phyloP scores from a whole-genome alignment of 164 flowering plant genomes.

The Echeveria elegans region DNA sequence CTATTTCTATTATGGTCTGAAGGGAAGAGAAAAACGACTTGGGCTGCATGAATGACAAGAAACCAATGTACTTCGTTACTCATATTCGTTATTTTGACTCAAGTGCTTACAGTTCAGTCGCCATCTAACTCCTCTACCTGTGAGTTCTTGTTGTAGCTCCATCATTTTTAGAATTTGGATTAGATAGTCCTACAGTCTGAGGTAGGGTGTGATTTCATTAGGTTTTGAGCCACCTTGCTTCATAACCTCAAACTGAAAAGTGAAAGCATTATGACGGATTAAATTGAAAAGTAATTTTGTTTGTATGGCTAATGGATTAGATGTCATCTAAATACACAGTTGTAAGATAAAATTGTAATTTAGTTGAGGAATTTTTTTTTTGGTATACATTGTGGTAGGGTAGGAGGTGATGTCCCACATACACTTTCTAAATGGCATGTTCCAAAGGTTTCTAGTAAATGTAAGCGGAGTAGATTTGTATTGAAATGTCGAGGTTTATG shows the following conservation, averaged over 20 bases:
- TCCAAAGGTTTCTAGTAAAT: no score
- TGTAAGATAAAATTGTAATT: neutral
- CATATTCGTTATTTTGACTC: neutral
- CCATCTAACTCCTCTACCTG: neutral
- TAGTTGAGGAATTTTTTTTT: no score
- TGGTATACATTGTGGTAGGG: no score
- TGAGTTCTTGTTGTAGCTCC: neutral
- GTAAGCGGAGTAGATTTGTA: no score
- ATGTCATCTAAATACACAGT: neutral
- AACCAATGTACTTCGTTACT: neutral
- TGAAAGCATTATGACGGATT: neutral
- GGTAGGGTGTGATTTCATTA: neutral
- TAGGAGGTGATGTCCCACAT: neutral
- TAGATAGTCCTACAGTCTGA: neutral
- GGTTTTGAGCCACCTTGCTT: neutral
- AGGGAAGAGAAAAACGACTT: neutral
- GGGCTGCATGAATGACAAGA: neutral
- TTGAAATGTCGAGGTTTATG: no score
- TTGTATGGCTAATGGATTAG: neutral
- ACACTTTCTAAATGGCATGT: no score
- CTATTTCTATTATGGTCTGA: constrained; percentile 23
- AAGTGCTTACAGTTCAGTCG: neutral
- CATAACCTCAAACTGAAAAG: neutral
- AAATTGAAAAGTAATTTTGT: neutral
- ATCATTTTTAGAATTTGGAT: neutral